phyloP scores from a whole-genome alignment of 768 basidiomycete species.

The Imleria badia region DNA sequence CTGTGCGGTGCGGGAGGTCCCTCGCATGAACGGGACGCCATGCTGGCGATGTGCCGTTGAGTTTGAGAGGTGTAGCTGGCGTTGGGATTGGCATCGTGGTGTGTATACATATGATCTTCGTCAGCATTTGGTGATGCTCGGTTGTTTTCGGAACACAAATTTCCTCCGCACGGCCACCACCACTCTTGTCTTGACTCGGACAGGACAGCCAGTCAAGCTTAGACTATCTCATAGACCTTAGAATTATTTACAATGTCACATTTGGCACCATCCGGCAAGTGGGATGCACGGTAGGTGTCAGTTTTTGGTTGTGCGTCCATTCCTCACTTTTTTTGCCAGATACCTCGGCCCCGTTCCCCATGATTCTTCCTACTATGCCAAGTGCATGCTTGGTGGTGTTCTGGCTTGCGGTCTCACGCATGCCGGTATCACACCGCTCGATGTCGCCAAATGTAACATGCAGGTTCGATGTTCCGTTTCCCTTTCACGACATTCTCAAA shows the following conservation, averaged over 20 bases:
- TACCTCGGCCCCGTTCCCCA: slow-evolving; percentile 73
- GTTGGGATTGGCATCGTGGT: slow-evolving; percentile 10
- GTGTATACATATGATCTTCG: background rate
- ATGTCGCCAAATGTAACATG: slow-evolving; percentile 92
- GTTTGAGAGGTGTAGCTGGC: background rate
- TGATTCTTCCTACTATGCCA: slow-evolving; percentile 73
- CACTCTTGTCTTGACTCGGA: background rate
- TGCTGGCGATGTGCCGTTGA: slow-evolving; percentile 7
- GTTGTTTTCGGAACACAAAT: slow-evolving; percentile 11
- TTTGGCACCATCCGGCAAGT: slow-evolving; percentile 18
- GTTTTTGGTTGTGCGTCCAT: no score
- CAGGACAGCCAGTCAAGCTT: background rate
- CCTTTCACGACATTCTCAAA: no score
- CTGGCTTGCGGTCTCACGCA: slow-evolving; percentile 89
- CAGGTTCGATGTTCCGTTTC: slow-evolving; percentile 46
- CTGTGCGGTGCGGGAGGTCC: slow-evolving; percentile 23
- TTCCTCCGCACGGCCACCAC: background rate
- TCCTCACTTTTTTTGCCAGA: slow-evolving; percentile 34
- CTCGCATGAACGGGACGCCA: slow-evolving; percentile 26
- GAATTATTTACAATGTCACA: slow-evolving; percentile 10
- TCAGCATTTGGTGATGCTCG: background rate
- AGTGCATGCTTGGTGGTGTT: slow-evolving; percentile 85
- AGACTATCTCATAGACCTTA: slow-evolving; percentile 3
- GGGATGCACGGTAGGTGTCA: slow-evolving; percentile 10
- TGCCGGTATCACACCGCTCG: slow-evolving; percentile 82